Percentiles rank a stretch among this genome's conserved stretches.
Evolutionary conservation across 257 asterid species (phyloP).

Genomic region (Euphrasia confusa): DNA sequence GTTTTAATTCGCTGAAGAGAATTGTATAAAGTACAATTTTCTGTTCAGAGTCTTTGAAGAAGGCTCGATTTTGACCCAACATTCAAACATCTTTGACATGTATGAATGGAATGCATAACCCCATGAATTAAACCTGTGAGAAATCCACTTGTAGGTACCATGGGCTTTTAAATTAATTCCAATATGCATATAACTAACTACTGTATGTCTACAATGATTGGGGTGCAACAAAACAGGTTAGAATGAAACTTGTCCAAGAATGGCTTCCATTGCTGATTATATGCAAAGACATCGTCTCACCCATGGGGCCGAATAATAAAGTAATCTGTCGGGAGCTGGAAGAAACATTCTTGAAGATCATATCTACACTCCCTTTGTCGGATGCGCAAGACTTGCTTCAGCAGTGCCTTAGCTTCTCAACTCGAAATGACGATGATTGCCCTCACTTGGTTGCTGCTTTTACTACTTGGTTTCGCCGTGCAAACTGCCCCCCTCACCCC

Average conservation of each 20-base stretch:
- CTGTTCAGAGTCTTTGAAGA: not conserved
- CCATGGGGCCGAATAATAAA: constrained; percentile 48
- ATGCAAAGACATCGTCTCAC: constrained; percentile 60
- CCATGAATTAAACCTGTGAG: not conserved
- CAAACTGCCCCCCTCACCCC: constrained; percentile 42
- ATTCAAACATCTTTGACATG: not conserved
- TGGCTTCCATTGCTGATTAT: constrained; percentile 90
- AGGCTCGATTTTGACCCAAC: constrained; percentile 2
- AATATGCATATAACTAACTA: too few species aligned
- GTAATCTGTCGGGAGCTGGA: constrained; percentile 68
- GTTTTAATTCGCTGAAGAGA: not conserved
- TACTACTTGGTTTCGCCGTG: constrained; percentile 92
- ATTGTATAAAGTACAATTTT: not conserved
- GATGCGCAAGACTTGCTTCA: constrained; percentile 70
- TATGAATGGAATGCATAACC: not conserved
- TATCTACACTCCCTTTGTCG: constrained; percentile 80
- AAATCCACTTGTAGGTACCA: not conserved
- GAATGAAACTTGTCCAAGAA: constrained; percentile 76
- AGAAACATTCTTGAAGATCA: constrained; percentile 68
- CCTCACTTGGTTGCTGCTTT: constrained; percentile 86
- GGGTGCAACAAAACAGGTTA: constrained; percentile 50
- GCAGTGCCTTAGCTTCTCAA: constrained; percentile 86
- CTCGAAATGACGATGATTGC: constrained; percentile 81
- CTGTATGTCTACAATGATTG: not conserved
- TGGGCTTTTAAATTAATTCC: not conserved